phyloP scores from a whole-genome alignment of 208 protist genomes.

The Leishmania gerbilli region DNA sequence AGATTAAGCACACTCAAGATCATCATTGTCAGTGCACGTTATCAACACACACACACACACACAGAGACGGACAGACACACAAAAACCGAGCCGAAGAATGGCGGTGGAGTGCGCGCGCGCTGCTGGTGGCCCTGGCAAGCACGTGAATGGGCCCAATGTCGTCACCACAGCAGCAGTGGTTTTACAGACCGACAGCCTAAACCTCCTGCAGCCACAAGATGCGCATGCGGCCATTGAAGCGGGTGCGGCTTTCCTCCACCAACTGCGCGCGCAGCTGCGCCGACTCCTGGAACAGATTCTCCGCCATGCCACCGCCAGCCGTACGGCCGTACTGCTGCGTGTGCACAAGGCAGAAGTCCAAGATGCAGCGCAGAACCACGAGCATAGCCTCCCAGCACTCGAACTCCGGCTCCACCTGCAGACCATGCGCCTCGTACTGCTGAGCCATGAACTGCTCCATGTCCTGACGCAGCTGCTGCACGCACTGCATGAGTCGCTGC shows the following conservation, averaged over 20 bases:
- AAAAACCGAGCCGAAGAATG: neutral
- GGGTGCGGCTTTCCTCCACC: slow-evolving; percentile 74
- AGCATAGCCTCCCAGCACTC: slow-evolving; percentile 90
- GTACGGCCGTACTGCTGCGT: slow-evolving; percentile 48
- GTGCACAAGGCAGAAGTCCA: slow-evolving; percentile 76
- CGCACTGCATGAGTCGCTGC: slow-evolving; percentile 46
- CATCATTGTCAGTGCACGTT: neutral
- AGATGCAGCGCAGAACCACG: slow-evolving; percentile 59
- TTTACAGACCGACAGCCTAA: slow-evolving; percentile 17
- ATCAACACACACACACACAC: neutral
- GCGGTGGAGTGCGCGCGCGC: neutral
- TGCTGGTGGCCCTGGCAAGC: neutral
- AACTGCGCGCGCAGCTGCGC: slow-evolving; percentile 61
- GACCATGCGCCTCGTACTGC: slow-evolving; percentile 25
- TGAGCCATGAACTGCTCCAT: slow-evolving; percentile 74
- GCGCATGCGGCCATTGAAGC: slow-evolving; percentile 79
- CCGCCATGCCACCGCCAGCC: slow-evolving; percentile 37
- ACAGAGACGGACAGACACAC: neutral
- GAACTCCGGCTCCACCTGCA: slow-evolving; percentile 71
- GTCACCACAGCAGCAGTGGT: neutral
- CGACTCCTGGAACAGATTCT: slow-evolving; percentile 58
- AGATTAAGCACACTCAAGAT: neutral
- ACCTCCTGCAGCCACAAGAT: slow-evolving; percentile 88
- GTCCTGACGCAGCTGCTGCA: slow-evolving; percentile 55
- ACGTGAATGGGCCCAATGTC: neutral